Evolutionary conservation across 768 basidiomycete species (phyloP).

Genomic region (Pulveroboletus sp.): DNA sequence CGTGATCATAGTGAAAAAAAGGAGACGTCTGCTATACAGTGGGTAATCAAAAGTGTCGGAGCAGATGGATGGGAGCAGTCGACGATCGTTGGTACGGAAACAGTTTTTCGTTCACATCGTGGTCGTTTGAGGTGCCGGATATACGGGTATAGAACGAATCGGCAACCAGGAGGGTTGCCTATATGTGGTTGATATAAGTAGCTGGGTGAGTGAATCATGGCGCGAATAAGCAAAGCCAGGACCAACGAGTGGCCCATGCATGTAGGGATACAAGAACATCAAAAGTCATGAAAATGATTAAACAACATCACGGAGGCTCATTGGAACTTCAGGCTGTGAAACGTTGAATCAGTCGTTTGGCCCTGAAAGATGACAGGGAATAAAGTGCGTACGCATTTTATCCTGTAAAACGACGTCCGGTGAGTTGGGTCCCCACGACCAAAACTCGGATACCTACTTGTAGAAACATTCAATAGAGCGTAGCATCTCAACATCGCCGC

Average conservation of each 20-base stretch:
- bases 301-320: constrained; percentile 86
- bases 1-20: constrained; percentile 10
- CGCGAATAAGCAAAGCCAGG: constrained; percentile 34
- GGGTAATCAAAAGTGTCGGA: constrained; percentile 34
- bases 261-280: constrained; percentile 80
- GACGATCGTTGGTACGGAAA: constrained; percentile 50
- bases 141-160: constrained; percentile 68
- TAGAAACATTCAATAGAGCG: constrained; percentile 98
- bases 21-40: constrained; percentile 63
- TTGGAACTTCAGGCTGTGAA: constrained; percentile 81
- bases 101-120: constrained; percentile 46
- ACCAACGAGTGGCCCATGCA: constrained; percentile 43
- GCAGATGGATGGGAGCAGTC: constrained; percentile 40
- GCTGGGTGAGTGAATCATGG: constrained; percentile 44
- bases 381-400: constrained; percentile 75
- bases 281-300: constrained; percentile 46
- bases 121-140: constrained; percentile 41
- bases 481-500: constrained; percentile 97
- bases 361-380: not conserved
- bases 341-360: constrained; percentile 19
- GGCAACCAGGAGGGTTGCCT: constrained; percentile 32
- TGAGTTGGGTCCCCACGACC: constrained; percentile 11
- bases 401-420: constrained; percentile 39
- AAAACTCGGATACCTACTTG: constrained; percentile 52
- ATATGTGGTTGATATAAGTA: constrained; percentile 46